Evolutionary conservation across 805 yeast genomes (phyloP), one percentile per base, ranked within the genome.

Genomic region (Lachancea nothofagi): DNA sequence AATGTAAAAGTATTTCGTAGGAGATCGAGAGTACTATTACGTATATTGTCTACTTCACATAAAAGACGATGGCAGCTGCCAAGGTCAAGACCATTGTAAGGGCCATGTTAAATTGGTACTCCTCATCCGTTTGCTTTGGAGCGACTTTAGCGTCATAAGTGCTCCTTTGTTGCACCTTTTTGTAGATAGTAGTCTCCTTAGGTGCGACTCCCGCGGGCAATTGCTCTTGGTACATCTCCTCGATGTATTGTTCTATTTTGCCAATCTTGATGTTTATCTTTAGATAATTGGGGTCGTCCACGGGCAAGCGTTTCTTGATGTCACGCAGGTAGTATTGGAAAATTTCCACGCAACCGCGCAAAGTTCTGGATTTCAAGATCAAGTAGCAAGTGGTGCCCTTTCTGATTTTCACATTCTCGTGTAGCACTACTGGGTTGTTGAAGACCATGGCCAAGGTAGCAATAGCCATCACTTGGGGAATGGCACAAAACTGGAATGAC

Each of bases 391-490:
- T 82, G 24, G 83, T 77, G 9, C 96, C 96, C 66, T 86, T 87
- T 65, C 97, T 76, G 61, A 93, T 83, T 69, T 93, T 93, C 48
- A 90, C 83, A 57, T 84, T 78, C 27, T 64, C 60, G 32, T 78
- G 72, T 56, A 90, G 75, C 2, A 90, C 83, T 3, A 67, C 55
- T 3, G 82, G 80, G 66, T 93, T 93, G 57, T 83, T 79, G 72
- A 83, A 89, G 24, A 93, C 83, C 38, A 80, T 69, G 17, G 90
- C 87, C 51, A 93, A 72, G 1, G 97, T 87, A 12, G 98, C 97
- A 61, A 93, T 83, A 26, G 97, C 96, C 98, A 93, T 93, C 14
- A 90, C 97, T 67, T 93, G 99, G 14, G 99, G 99, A 57, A 93
- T 93, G 8, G 97, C 86, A 68, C 97, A 89, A 69, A 93, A 93